A percentile compares a stretch with the other conserved stretches of the same genome.
phyloP scores from a whole-genome alignment of 257 asterid species.

The Solanum sejunctum region DNA sequence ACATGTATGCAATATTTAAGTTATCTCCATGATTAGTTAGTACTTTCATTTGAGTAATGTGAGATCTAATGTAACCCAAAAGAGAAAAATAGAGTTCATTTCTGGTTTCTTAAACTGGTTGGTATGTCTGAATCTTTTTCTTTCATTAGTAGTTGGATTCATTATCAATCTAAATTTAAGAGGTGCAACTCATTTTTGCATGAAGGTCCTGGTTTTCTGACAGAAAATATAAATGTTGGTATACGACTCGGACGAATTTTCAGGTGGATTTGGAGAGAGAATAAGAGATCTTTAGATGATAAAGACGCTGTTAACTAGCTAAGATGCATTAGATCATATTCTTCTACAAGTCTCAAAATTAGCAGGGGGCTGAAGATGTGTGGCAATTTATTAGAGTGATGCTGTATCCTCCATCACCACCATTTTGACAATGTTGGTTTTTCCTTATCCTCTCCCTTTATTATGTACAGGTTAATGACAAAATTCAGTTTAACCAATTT shows the following conservation, averaged over 20 bases:
- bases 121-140: not conserved
- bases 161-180: not conserved
- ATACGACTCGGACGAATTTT: not conserved
- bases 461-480: not conserved
- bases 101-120: not conserved
- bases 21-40: not conserved
- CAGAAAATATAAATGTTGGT: not conserved
- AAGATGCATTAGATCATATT: not conserved
- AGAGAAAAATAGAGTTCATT: not conserved
- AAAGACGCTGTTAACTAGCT: not conserved
- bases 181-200: not conserved
- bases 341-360: not conserved
- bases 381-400: not conserved
- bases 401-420: not conserved
- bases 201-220: not conserved
- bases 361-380: not conserved
- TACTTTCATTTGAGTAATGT: not conserved
- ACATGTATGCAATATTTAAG: not conserved
- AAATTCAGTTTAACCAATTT: not conserved
- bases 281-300: not conserved
- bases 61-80: not conserved
- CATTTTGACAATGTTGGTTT: not conserved
- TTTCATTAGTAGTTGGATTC: not conserved
- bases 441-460: not conserved
- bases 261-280: not conserved